phyloP scores from a whole-genome alignment of 2,329 filamentous ascomycete species.

The Leptoxyphium fumago region DNA sequence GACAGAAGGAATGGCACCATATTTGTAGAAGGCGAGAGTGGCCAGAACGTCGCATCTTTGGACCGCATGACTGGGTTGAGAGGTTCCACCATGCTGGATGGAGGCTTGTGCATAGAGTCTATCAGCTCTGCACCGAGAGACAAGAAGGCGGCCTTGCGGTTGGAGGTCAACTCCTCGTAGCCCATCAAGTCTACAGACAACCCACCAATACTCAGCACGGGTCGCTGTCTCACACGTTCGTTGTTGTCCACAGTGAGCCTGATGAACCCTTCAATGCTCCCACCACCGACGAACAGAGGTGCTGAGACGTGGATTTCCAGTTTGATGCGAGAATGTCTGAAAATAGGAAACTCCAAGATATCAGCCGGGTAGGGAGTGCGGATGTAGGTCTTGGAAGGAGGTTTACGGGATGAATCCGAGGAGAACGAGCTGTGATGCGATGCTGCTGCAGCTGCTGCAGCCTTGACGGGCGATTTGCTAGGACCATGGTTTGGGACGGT shows the following conservation, averaged over 20 bases:
- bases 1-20: constrained; percentile 38
- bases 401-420: constrained; percentile 27
- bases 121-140: constrained; percentile 38
- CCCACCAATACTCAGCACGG: constrained; percentile 31
- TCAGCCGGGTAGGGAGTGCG: constrained; percentile 32
- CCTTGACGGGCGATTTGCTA: constrained; percentile 35
- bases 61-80: constrained; percentile 21
- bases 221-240: constrained; percentile 28
- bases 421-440: constrained; percentile 26
- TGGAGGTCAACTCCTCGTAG: constrained; percentile 30
- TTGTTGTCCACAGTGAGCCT: constrained; percentile 34
- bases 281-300: constrained; percentile 40
- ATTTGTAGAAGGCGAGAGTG: constrained; percentile 31
- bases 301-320: constrained; percentile 36
- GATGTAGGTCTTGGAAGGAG: constrained; percentile 35
- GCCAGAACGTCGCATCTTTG: constrained; percentile 22
- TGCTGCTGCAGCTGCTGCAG: constrained; percentile 18
- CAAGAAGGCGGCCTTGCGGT: constrained; percentile 33
- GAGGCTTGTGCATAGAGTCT: constrained; percentile 35
- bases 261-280: constrained; percentile 37
- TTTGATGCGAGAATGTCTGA: constrained; percentile 34
- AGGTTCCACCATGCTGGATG: constrained; percentile 34
- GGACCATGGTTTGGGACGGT: constrained; percentile 31
- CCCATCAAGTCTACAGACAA: constrained; percentile 39
- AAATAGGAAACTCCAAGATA: constrained; percentile 34